Evolutionary conservation across 2,329 filamentous ascomycete species (phyloP).

Genomic region (Aureobasidium sp.): DNA sequence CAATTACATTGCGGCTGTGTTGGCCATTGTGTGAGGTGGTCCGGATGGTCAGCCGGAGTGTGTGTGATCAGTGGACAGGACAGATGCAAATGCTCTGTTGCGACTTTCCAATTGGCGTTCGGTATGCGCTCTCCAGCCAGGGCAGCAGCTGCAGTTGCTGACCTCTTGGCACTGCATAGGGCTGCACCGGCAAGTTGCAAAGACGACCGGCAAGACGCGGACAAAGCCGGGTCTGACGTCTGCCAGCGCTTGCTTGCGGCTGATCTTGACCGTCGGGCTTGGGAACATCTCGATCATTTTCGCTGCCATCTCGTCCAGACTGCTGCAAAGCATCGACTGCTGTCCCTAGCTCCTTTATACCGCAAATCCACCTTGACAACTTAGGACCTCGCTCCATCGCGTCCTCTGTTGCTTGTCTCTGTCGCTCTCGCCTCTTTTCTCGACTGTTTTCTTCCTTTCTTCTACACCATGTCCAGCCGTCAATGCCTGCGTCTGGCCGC

Average conservation of each 20-base stretch:
- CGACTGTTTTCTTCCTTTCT: neutral
- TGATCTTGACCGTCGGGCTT: neutral
- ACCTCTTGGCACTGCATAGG: slow-evolving; percentile 6
- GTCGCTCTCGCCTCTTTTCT: slow-evolving; percentile 3
- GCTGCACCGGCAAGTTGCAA: neutral
- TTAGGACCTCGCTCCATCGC: neutral
- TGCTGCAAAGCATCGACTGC: slow-evolving; percentile 8
- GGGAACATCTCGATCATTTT: neutral
- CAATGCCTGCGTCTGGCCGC: slow-evolving; percentile 31
- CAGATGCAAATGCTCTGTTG: neutral
- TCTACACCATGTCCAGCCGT: slow-evolving; percentile 29
- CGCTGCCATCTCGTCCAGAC: neutral
- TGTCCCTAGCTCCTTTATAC: neutral
- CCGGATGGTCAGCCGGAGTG: neutral
- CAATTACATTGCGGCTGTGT: slow-evolving; percentile 16
- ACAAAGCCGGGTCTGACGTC: neutral
- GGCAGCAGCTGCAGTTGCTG: slow-evolving; percentile 11
- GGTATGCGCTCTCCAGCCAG: neutral
- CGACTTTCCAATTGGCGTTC: neutral
- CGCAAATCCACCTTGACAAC: neutral
- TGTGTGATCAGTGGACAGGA: neutral
- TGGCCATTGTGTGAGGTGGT: slow-evolving; percentile 13
- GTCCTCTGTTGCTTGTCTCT: slow-evolving; percentile 4
- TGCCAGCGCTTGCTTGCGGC: slow-evolving; percentile 11
- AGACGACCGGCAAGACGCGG: neutral